phyloP scores from a whole-genome alignment of 805 yeast genomes.

The Candida qinlingensis region DNA sequence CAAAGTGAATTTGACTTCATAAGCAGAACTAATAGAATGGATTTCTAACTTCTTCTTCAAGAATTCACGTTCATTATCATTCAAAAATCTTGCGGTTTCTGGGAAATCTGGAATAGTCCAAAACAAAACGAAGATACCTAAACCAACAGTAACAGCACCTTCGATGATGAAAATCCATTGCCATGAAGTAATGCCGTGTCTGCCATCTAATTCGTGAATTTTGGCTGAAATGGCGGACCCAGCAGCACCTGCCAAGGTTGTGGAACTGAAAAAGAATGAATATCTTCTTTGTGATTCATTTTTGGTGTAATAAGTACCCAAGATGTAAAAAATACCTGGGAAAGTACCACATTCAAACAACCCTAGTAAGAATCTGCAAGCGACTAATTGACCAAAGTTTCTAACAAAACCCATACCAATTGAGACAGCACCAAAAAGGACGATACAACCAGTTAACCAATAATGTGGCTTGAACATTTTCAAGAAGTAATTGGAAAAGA shows the following conservation, averaged over 20 bases:
- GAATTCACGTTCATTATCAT: conserved; percentile 34
- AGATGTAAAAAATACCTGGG: conserved; percentile 44
- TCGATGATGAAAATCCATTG: conserved; percentile 47
- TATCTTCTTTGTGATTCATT: conserved; percentile 43
- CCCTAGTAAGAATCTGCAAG: conserved; percentile 47
- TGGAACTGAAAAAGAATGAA: conserved; percentile 44
- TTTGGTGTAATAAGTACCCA: conserved; percentile 43
- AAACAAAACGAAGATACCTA: conserved; percentile 30
- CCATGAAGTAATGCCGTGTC: conserved; percentile 41
- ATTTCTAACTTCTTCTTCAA: conserved; percentile 33
- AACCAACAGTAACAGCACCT: conserved; percentile 39
- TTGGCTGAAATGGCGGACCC: conserved; percentile 49
- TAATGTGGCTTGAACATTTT: conserved; percentile 34
- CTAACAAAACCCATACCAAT: conserved; percentile 39
- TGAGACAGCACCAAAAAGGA: conserved; percentile 36
- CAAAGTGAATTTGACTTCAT: conserved; percentile 28
- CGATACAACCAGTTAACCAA: conserved; percentile 31
- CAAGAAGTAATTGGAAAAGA: conserved; percentile 35
- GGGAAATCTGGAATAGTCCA: conserved; percentile 40
- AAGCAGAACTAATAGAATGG: conserved; percentile 33
- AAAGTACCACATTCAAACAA: conserved; percentile 48
- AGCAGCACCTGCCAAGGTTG: conserved; percentile 51
- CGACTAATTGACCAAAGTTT: conserved; percentile 40
- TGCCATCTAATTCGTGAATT: conserved; percentile 40
- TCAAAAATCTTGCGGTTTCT: conserved; percentile 36